Percentiles rank a stretch among this genome's conserved stretches.
Evolutionary conservation across 2,329 filamentous ascomycete species (phyloP).

Genomic region (Coleophoma eucalyptorum): DNA sequence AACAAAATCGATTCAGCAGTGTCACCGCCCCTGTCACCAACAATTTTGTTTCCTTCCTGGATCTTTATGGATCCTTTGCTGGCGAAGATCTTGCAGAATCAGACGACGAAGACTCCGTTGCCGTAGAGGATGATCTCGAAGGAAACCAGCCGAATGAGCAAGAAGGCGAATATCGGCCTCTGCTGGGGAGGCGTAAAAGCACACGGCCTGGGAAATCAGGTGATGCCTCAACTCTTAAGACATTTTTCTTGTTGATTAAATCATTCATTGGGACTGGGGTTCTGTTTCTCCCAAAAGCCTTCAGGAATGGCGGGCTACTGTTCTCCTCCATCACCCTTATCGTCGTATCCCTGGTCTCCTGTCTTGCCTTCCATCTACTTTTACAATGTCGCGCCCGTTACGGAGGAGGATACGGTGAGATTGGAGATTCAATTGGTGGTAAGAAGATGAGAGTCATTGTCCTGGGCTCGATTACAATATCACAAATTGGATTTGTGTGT

Average conservation of each 20-base stretch:
- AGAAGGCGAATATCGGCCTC: slow-evolving; percentile 78
- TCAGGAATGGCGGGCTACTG: slow-evolving; percentile 90
- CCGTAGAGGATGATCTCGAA: slow-evolving; percentile 47
- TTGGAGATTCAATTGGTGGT: slow-evolving; percentile 85
- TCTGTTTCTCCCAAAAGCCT: slow-evolving; percentile 84
- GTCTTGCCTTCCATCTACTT: slow-evolving; percentile 83
- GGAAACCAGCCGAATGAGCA: slow-evolving; percentile 41
- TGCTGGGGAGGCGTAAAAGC: slow-evolving; percentile 65
- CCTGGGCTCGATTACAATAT: slow-evolving; percentile 84
- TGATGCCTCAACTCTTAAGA: slow-evolving; percentile 70
- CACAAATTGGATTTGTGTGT: slow-evolving; percentile 88
- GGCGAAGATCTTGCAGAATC: slow-evolving; percentile 87
- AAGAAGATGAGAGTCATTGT: slow-evolving; percentile 84
- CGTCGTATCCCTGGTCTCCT: slow-evolving; percentile 89
- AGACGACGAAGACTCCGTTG: slow-evolving; percentile 36
- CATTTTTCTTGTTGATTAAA: slow-evolving; percentile 85
- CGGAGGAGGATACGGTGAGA: slow-evolving; percentile 84
- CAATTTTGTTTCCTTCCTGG: slow-evolving; percentile 91
- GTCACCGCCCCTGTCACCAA: slow-evolving; percentile 67
- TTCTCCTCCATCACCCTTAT: slow-evolving; percentile 88
- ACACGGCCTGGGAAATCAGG: slow-evolving; percentile 62
- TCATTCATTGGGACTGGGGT: slow-evolving; percentile 96
- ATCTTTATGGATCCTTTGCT: slow-evolving; percentile 91
- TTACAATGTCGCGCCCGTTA: slow-evolving; percentile 59
- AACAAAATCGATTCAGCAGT: slow-evolving; percentile 21